These are phyloP conservation scores for Sonneratia caseolaris DNA, from an alignment of 345 rosid genomes.

Conservation along the genomic window DNA sequence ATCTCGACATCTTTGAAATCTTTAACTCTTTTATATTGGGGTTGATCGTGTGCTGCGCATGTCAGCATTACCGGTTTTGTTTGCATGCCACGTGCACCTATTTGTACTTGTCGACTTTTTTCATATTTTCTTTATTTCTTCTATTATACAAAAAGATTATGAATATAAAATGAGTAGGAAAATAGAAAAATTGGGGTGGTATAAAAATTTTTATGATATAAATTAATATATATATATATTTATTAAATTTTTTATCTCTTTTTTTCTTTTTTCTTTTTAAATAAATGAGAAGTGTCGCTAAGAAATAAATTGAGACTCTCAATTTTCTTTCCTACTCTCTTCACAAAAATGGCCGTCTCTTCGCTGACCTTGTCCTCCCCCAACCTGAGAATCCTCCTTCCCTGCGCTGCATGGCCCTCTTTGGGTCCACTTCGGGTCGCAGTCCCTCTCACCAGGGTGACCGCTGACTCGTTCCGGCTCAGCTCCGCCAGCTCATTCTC, in stretches of 20 bases:
- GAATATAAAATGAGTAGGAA: no score
- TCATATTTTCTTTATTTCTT: no score
- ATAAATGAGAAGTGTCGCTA: no score
- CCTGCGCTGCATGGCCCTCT: slow-evolving; percentile 20
- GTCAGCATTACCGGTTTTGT: not conserved
- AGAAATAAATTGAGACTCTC: no score
- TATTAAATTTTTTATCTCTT: no score
- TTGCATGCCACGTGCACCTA: not conserved
- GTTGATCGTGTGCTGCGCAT: not conserved
- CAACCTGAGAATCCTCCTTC: slow-evolving; percentile 12
- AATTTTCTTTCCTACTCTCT: not conserved
- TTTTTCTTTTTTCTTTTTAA: no score
- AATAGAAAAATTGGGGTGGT: no score
- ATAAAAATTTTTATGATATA: no score
- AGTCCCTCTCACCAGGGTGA: slow-evolving; percentile 22
- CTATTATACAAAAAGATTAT: no score
- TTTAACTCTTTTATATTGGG: no score
- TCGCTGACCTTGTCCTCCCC: slow-evolving; percentile 14
- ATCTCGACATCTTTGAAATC: no score
- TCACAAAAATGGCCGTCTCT: slow-evolving; percentile 30
- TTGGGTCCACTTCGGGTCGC: slow-evolving; percentile 24
- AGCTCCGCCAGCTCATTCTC: slow-evolving; percentile 42
- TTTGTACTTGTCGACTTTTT: not conserved
- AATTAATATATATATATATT: no score
- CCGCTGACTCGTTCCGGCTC: slow-evolving; percentile 33